Conservation (phyloP, 352 stramenopile genomes). For the Phytophthora pistaciae region DNA sequence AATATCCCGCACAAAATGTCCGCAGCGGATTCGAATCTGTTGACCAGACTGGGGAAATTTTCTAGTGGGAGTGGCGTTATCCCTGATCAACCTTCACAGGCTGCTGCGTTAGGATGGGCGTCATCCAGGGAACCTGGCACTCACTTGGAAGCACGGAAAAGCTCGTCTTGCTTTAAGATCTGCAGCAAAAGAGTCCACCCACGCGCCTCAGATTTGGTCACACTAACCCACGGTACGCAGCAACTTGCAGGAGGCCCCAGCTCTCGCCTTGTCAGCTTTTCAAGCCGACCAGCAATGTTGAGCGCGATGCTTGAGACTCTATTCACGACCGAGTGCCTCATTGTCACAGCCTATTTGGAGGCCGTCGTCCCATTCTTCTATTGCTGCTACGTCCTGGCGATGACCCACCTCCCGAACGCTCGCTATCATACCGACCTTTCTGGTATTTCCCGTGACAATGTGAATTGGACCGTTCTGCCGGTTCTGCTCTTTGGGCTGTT, state of each 20-base stretch:
- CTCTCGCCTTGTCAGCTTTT: not conserved
- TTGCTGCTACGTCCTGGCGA: conserved; percentile 4
- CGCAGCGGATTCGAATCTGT: not conserved
- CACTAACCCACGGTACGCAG: not conserved
- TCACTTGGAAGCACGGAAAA: not conserved
- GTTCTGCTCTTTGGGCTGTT: conserved; percentile 16
- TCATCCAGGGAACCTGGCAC: no score
- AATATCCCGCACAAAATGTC: not conserved
- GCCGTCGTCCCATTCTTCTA: conserved; percentile 40
- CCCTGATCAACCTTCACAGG: not conserved
- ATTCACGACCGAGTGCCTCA: conserved; percentile 35
- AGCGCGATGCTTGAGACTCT: not conserved
- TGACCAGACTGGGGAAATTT: not conserved
- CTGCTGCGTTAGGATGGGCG: no score
- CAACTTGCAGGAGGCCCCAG: not conserved
- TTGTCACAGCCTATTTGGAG: conserved; percentile 39
- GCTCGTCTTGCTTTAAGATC: not conserved
- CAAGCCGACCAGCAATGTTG: not conserved
- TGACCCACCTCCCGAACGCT: conserved; percentile 24
- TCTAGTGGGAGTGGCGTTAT: not conserved
- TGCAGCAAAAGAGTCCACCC: not conserved
- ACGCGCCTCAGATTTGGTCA: not conserved
- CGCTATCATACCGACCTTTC: conserved; percentile 7
- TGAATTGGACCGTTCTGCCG: not conserved
- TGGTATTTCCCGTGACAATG: not conserved